Evolutionary conservation across 2,329 filamentous ascomycete species (phyloP).

Genomic region (Alternaria rosae): DNA sequence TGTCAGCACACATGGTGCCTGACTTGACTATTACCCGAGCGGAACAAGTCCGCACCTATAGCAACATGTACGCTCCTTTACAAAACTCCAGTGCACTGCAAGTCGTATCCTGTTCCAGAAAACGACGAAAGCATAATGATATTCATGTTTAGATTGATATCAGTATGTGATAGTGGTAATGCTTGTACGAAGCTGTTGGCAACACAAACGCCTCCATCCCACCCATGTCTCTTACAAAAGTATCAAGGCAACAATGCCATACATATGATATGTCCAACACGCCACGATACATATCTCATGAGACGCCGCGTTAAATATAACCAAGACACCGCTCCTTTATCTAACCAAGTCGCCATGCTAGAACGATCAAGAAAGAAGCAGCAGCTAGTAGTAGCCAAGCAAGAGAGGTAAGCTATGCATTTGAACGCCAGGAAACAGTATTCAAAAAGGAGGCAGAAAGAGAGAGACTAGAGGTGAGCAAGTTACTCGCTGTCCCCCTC

Average conservation of each 20-base stretch:
- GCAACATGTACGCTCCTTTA: not conserved
- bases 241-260: not conserved
- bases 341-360: slow-evolving; percentile 13
- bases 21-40: too few relatives aligned
- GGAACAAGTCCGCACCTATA: not conserved
- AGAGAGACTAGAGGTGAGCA: not conserved
- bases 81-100: not conserved
- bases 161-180: not conserved
- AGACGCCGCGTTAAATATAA: not conserved
- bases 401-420: not conserved
- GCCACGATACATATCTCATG: not conserved
- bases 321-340: slow-evolving; percentile 6
- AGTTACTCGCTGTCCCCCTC: slow-evolving; percentile 10
- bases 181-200: not conserved
- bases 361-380: not conserved
- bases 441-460: not conserved
- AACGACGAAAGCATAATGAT: not conserved
- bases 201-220: not conserved
- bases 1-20: too few relatives aligned
- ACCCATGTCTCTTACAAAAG: not conserved
- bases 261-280: not conserved
- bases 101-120: rapidly evolving
- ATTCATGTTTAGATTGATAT: not conserved
- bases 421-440: not conserved
- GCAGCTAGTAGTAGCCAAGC: not conserved